Conservation (phyloP, 768 basidiomycete species). For the Postia placenta region DNA sequence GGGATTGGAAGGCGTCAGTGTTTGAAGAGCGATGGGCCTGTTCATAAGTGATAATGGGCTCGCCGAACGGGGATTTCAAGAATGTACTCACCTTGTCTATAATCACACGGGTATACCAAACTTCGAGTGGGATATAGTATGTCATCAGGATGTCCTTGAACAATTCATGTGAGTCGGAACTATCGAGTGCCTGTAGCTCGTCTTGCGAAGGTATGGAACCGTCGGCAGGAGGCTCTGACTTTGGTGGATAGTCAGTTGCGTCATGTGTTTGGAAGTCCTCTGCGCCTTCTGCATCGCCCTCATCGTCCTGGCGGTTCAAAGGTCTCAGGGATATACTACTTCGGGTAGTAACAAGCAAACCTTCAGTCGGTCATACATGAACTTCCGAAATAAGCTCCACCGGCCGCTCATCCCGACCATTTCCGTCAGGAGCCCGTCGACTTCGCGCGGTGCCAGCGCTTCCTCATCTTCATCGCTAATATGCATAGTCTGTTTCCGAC, state of each 20-base stretch:
- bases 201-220: not conserved
- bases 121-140: slow-evolving; percentile 86
- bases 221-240: not conserved
- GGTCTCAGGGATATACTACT: not conserved
- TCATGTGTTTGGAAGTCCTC: not conserved
- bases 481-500: not conserved
- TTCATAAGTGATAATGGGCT: not conserved
- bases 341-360: slow-evolving; percentile 41
- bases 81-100: slow-evolving; percentile 70
- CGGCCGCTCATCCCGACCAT: slow-evolving; percentile 84
- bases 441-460: slow-evolving; percentile 76
- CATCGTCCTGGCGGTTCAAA: not conserved
- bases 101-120: slow-evolving; percentile 83
- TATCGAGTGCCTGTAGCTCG: slow-evolving; percentile 30
- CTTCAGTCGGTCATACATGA: slow-evolving; percentile 68
- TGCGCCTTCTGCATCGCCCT: slow-evolving; percentile 11
- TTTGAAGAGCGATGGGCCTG: slow-evolving; percentile 87
- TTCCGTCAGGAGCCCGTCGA: slow-evolving; percentile 88
- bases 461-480: slow-evolving; percentile 38
- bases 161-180: slow-evolving; percentile 46
- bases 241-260: not conserved
- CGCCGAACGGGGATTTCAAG: too few relatives aligned
- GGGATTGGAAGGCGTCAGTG: slow-evolving; percentile 59
- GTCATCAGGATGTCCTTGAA: slow-evolving; percentile 63
- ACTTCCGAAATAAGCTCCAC: slow-evolving; percentile 88